Conservation (phyloP, 495 filamentous ascomycete species). For the Neurospora sp. region DNA sequence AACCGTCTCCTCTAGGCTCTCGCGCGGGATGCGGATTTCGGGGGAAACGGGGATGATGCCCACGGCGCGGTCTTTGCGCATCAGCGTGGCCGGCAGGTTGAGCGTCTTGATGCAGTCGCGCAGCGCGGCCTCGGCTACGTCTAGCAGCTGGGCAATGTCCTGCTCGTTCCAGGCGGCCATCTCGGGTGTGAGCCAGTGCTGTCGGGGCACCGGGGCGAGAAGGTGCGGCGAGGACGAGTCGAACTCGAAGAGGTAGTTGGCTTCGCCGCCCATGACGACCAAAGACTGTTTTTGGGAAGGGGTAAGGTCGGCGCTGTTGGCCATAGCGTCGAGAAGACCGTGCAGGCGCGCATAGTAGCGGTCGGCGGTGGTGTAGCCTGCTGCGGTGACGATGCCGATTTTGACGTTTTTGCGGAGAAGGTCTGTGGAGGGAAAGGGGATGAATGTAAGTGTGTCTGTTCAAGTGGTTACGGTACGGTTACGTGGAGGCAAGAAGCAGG, state of each 20-base stretch:
- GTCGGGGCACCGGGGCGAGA: slow-evolving; percentile 52
- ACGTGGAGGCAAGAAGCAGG: not conserved
- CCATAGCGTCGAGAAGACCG: slow-evolving; percentile 77
- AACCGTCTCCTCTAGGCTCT: slow-evolving; percentile 92
- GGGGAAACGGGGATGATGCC: slow-evolving; percentile 64
- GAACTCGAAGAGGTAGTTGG: slow-evolving; percentile 81
- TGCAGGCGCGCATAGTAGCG: slow-evolving; percentile 77
- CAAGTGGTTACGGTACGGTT: not conserved
- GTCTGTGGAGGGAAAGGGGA: slow-evolving; percentile 16
- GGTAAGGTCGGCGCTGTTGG: slow-evolving; percentile 48
- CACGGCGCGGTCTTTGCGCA: slow-evolving; percentile 89
- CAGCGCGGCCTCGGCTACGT: slow-evolving; percentile 76
- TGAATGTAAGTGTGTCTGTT: not conserved
- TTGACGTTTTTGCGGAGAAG: slow-evolving; percentile 52
- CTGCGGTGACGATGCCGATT: slow-evolving; percentile 92
- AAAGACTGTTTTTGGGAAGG: slow-evolving; percentile 59
- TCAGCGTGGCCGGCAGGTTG: slow-evolving; percentile 60
- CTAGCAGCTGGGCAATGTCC: slow-evolving; percentile 67
- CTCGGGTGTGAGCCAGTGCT: slow-evolving; percentile 73
- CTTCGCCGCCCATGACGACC: slow-evolving; percentile 78
- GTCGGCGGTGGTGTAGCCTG: slow-evolving; percentile 80
- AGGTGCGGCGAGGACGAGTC: slow-evolving; percentile 42
- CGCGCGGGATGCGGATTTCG: slow-evolving; percentile 61
- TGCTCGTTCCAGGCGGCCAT: slow-evolving; percentile 78
- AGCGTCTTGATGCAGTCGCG: slow-evolving; percentile 68